Conservation (phyloP, 2,329 filamentous ascomycete genomes). For the Paracorniculantispora psalliotae region DNA sequence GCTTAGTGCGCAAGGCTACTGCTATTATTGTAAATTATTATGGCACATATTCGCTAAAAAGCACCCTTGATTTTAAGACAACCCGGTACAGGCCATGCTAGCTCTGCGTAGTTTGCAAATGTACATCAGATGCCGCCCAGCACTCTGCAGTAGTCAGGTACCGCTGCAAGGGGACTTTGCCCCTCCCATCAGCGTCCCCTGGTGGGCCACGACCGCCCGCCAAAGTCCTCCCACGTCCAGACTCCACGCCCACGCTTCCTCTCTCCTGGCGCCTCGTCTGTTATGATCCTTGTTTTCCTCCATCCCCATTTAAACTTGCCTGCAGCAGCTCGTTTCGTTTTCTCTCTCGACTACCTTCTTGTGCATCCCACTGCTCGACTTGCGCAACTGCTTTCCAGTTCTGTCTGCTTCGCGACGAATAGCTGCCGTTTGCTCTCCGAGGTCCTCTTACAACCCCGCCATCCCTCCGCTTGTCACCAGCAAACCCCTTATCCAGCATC, state of each 20-base stretch:
- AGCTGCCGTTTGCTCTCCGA: not conserved
- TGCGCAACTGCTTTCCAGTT: not conserved
- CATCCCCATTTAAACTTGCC: not conserved
- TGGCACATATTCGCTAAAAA: not conserved
- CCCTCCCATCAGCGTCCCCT: not conserved
- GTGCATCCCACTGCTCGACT: not conserved
- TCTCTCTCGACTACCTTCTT: not conserved
- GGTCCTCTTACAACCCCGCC: constrained; percentile 7
- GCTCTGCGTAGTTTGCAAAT: too few relatives aligned
- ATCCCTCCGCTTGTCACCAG: not conserved
- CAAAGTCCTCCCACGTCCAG: not conserved
- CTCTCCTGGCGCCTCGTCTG: constrained; percentile 8
- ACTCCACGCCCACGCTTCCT: not conserved
- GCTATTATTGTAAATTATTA: not conserved
- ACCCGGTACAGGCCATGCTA: not conserved
- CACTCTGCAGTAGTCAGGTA: not conserved
- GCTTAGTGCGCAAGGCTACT: not conserved
- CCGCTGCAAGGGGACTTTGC: not conserved
- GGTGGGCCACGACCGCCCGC: constrained; percentile 4
- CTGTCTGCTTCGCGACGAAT: not conserved
- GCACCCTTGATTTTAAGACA: not conserved
- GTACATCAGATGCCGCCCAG: not conserved
- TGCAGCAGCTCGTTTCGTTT: not conserved
- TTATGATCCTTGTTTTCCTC: constrained; percentile 14
- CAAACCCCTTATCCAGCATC: constrained; percentile 15